Evolutionary conservation across 2,329 filamentous ascomycete species (phyloP).

Genomic region (Trichoderma koningiopsis): DNA sequence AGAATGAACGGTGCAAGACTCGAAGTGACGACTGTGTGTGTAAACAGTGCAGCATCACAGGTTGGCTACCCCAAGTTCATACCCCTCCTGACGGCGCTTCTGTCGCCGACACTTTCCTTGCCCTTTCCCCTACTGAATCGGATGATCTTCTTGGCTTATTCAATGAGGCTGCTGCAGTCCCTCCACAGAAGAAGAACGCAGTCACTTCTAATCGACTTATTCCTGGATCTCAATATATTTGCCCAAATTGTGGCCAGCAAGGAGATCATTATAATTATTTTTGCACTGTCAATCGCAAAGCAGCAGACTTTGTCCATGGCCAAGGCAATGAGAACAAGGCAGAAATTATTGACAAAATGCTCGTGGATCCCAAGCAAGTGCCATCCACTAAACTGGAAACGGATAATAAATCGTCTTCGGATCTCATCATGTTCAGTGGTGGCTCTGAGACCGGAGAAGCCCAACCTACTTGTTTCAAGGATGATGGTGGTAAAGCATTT

Average conservation of each 20-base stretch:
- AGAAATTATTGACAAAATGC: too few relatives aligned
- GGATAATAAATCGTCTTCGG: background rate
- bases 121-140: background rate
- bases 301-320: background rate
- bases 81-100: background rate
- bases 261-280: constrained; percentile 27
- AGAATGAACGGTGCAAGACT: background rate
- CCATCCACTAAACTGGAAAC: background rate
- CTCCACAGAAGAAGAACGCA: constrained; percentile 29
- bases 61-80: constrained; percentile 13
- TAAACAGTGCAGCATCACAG: constrained; percentile 23
- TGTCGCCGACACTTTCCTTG: background rate
- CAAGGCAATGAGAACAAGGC: background rate
- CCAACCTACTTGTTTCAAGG: background rate
- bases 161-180: constrained; percentile 25
- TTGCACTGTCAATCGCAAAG: constrained; percentile 23
- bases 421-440: background rate
- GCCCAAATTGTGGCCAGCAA: constrained; percentile 27
- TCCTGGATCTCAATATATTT: constrained; percentile 26
- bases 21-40: constrained; percentile 24
- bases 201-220: constrained; percentile 14
- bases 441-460: background rate
- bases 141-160: background rate
- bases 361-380: background rate
- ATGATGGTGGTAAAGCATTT: background rate